Base-by-base conservation (phyloP, 2,329 filamentous ascomycete species). In the Ceratocystis albifundus region DNA sequence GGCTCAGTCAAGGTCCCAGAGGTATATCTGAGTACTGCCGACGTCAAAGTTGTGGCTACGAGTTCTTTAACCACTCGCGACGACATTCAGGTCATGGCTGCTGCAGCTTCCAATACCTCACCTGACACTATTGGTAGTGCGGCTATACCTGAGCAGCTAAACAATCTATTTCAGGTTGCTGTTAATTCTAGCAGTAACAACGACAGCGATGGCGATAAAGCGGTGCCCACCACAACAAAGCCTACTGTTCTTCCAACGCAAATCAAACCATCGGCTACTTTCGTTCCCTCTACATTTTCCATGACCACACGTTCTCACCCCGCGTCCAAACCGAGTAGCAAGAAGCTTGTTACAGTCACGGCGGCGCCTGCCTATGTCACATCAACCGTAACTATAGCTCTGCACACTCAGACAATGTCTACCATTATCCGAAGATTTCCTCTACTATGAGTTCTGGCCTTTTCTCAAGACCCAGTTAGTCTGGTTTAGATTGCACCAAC, bases 131-230 rank as follows among this genome's bases (percentile, higher is more conserved):
- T 78, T 65, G 77, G 77, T 71, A 73, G 71, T 65, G 76, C 75
- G 30, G 80, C 77, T 57, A 77, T 82, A 69, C 71, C 76, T 67
- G 71, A 71, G 3, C 80, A 82, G 74, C 77, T 82, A 72, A 68
- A 69, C 44, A 76, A 74, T 68, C 75, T 76, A 71, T 82, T 78
- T 70, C 73, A 78, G 64, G 78, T 83, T 65, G 70, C 74, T 44
- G 74, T 44, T 4, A 15, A 7, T 15, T 30, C 22, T 25, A 59
- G 50, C 28, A 17, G 20, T 8, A 15, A 32, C 15, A 57, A 57
- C 15, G 55, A 7, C 2, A 25, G 7, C 15, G 55, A 59, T 36
- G n/a, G 17, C 8, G 17, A 59, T 65, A 20, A 62, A 53, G 32
- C 62, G 69, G 67, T 66, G 7, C 28, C 69, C 5, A 69, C 69